Conservation (phyloP, 2,329 filamentous ascomycete genomes). For the Calonectria multiphialidica region DNA sequence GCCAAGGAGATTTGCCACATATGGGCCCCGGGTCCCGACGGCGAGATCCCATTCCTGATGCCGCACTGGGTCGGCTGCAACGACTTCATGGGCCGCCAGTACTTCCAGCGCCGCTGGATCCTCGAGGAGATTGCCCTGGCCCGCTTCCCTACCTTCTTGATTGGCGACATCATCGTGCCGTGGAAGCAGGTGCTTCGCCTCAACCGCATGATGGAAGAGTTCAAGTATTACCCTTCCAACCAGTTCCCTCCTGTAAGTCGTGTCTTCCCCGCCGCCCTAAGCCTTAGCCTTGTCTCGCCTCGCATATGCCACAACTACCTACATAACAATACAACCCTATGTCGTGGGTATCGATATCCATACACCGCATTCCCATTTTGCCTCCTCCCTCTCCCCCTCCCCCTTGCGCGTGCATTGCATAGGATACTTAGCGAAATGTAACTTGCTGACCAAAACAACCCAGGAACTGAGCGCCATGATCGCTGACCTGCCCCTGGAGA, state of each 20-base stretch:
- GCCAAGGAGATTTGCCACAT: slow-evolving; percentile 41
- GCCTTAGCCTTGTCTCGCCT: background rate
- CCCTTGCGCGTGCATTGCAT: background rate
- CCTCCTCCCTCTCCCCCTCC: background rate
- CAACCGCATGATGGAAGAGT: slow-evolving; percentile 51
- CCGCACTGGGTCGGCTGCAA: slow-evolving; percentile 38
- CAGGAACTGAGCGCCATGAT: slow-evolving; percentile 14
- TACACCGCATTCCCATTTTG: no score
- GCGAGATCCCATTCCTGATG: slow-evolving; percentile 36
- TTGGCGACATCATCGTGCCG: slow-evolving; percentile 51
- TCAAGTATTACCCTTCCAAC: slow-evolving; percentile 47
- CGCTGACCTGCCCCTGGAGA: slow-evolving; percentile 31
- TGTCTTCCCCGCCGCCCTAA: background rate
- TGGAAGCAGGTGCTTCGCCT: slow-evolving; percentile 51
- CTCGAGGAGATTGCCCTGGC: slow-evolving; percentile 51
- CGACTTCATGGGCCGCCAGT: slow-evolving; percentile 47
- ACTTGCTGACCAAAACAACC: background rate
- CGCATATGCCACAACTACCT: background rate
- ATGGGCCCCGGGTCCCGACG: slow-evolving; percentile 34
- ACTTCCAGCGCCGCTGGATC: slow-evolving; percentile 52
- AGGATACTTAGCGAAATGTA: background rate
- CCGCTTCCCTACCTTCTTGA: slow-evolving; percentile 46
- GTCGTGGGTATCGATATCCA: background rate
- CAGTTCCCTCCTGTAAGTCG: slow-evolving; percentile 41
- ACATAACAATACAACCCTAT: background rate